These are phyloP conservation scores for Candida corydali DNA, from an alignment of 805 yeast genomes.

Conservation along the genomic window DNA sequence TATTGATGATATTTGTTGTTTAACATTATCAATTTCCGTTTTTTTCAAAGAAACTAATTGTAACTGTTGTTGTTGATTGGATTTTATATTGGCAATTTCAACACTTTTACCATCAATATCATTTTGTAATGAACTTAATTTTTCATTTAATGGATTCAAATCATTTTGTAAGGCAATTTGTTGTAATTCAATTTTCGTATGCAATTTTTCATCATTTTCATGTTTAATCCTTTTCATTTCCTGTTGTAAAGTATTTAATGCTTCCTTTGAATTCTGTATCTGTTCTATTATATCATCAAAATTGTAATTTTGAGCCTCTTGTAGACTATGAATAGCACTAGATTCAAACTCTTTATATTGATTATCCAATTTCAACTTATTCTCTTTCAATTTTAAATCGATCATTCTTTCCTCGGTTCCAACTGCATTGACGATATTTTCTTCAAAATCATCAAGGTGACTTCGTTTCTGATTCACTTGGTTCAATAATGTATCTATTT, in stretches of 20 bases:
- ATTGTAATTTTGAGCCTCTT: conserved; percentile 18
- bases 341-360: conserved; percentile 28
- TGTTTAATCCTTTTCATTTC: conserved; percentile 12
- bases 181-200: conserved; percentile 18
- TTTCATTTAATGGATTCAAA: conserved; percentile 19
- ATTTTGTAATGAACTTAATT: conserved; percentile 11
- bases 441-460: conserved; percentile 4
- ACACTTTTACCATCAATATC: conserved; percentile 5
- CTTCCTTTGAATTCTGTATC: conserved; percentile 14
- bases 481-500: conserved; percentile 2
- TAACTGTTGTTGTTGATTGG: not conserved
- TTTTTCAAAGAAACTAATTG: not conserved
- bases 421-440: conserved; percentile 23
- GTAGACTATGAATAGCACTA: conserved; percentile 31
- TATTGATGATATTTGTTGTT: conserved; percentile 4
- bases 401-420: conserved; percentile 25
- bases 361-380: conserved; percentile 19
- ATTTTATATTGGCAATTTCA: conserved; percentile 8
- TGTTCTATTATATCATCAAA: conserved; percentile 19
- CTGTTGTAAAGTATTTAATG: conserved; percentile 8
- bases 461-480: not conserved
- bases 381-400: conserved; percentile 26
- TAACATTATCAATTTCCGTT: conserved; percentile 5
- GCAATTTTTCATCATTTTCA: conserved; percentile 15
- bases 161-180: conserved; percentile 20